Conservation (phyloP, 2,329 filamentous ascomycete genomes). For the Curvularia lunata region DNA sequence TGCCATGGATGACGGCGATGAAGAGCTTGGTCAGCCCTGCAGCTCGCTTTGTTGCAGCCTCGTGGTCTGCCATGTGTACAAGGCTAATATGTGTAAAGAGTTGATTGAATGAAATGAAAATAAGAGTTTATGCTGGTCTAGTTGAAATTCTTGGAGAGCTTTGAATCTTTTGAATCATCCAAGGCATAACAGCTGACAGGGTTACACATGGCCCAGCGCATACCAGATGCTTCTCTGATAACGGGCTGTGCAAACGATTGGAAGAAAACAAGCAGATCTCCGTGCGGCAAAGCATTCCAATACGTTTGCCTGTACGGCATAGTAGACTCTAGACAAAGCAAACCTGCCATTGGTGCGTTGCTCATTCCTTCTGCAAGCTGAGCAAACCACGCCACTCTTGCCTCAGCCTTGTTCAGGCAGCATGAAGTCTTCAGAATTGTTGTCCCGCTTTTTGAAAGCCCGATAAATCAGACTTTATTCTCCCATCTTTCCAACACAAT, state of each 20-base stretch:
- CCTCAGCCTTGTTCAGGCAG: constrained; percentile 37
- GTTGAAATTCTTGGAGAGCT: background rate
- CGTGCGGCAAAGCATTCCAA: constrained; percentile 21
- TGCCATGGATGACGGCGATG: constrained; percentile 48
- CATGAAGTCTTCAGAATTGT: constrained; percentile 11
- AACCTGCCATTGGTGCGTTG: constrained; percentile 19
- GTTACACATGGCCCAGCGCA: constrained; percentile 15
- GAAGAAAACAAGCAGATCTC: constrained; percentile 18
- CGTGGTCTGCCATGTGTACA: constrained; percentile 25
- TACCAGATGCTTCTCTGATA: constrained; percentile 16
- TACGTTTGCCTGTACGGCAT: constrained; percentile 26
- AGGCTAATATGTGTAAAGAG: constrained; percentile 2
- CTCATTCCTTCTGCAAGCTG: constrained; percentile 28
- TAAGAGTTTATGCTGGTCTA: background rate
- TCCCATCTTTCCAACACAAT: background rate
- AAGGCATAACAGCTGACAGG: background rate
- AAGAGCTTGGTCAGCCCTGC: constrained; percentile 51
- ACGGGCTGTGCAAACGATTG: constrained; percentile 35
- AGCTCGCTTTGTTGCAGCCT: constrained; percentile 32
- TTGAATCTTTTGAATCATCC: constrained; percentile 4
- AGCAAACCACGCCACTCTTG: constrained; percentile 29
- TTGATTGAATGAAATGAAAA: background rate
- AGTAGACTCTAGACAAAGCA: constrained; percentile 21
- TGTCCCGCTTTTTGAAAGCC: background rate
- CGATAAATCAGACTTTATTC: background rate